phyloP scores from a whole-genome alignment of 2,329 filamentous ascomycete species.

The Colletotrichum abscissum region DNA sequence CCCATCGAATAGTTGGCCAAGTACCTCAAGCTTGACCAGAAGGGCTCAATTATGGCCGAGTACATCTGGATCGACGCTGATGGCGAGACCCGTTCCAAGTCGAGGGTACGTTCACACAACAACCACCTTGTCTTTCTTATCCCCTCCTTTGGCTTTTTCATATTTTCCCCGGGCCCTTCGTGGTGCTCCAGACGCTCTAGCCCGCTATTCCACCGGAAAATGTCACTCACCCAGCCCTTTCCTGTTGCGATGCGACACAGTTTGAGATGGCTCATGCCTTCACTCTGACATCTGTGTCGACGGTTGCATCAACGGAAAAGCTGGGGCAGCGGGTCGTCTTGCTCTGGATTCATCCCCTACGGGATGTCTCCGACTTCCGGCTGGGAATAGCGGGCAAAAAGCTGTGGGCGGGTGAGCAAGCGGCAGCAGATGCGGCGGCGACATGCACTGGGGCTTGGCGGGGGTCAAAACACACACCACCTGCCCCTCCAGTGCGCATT shows the following conservation, averaged over 20 bases:
- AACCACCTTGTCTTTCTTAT: constrained; percentile 38
- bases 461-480: constrained; percentile 29
- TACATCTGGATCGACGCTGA: constrained; percentile 95
- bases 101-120: constrained; percentile 77
- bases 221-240: background rate
- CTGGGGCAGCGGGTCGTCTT: constrained; percentile 15
- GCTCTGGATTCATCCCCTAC: constrained; percentile 4
- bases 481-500: constrained; percentile 26
- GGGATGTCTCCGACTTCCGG: constrained; percentile 18
- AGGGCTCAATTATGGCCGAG: constrained; percentile 89
- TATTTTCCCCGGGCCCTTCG: background rate
- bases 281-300: background rate
- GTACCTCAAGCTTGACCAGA: constrained; percentile 91
- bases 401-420: background rate
- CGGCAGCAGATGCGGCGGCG: constrained; percentile 15
- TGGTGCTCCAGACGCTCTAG: background rate
- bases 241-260: background rate
- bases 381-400: constrained; percentile 14
- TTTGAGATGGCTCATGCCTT: constrained; percentile 12
- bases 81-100: constrained; percentile 92
- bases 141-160: background rate
- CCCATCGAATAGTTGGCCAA: constrained; percentile 78
- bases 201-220: background rate
- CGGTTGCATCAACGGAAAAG: background rate
- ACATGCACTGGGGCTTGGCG: constrained; percentile 32